Conservation (phyloP, 768 basidiomycete genomes). For the Tricholoma terreum region DNA sequence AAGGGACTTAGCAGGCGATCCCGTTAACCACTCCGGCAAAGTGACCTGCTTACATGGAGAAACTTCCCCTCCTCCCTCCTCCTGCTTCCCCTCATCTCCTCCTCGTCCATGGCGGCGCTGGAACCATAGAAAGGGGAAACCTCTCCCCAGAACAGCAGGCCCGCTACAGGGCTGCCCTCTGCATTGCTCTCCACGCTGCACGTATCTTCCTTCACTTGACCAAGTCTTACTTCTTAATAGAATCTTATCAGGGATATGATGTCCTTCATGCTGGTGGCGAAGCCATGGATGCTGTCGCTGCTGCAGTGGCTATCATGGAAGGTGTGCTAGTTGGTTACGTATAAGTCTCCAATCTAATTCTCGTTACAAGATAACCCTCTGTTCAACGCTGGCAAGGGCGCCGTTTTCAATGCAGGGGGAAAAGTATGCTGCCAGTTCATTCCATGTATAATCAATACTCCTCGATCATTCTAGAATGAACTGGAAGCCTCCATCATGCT, state of each 20-base stretch:
- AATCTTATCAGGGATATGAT: constrained; percentile 64
- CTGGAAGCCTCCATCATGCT: constrained; percentile 81
- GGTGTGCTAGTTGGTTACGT: no score
- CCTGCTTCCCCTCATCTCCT: no score
- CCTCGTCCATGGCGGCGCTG: constrained; percentile 80
- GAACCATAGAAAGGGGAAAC: constrained; percentile 58
- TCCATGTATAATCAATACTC: no score
- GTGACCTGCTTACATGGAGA: constrained; percentile 48
- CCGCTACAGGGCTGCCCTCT: constrained; percentile 54
- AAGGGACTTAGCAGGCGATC: constrained; percentile 63
- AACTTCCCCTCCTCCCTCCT: no score
- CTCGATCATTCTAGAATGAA: no score
- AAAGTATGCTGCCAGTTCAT: constrained; percentile 58
- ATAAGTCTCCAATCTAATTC: no score
- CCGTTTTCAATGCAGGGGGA: constrained; percentile 78
- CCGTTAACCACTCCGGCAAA: constrained; percentile 96
- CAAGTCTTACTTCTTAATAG: no score
- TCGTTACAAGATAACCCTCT: constrained; percentile 75
- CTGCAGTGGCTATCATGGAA: constrained; percentile 73
- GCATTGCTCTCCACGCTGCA: constrained; percentile 50
- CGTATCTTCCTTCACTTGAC: not conserved
- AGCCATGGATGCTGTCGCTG: constrained; percentile 79
- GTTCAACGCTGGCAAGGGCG: constrained; percentile 79
- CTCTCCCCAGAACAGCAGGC: constrained; percentile 51
- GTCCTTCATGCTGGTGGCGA: constrained; percentile 68